Conservation (phyloP, 176 grass and related monocot species). For the Ampelocalamus luodianensis region DNA sequence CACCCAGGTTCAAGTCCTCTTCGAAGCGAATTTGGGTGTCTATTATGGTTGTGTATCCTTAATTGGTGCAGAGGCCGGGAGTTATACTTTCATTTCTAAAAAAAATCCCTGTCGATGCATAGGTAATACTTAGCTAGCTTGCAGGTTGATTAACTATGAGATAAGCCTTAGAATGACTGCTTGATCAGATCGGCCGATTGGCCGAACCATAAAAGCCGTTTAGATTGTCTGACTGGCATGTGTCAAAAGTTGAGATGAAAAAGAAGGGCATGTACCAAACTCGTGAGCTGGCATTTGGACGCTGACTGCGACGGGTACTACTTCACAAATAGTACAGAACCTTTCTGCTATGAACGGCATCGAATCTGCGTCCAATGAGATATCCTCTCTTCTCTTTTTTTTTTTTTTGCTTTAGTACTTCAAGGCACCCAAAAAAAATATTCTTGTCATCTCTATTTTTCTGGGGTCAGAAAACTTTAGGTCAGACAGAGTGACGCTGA, state of each 20-base stretch:
- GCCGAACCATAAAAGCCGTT: slow-evolving; percentile 11
- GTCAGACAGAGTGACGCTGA: not conserved
- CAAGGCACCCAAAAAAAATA: not conserved
- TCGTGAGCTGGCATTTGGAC: not conserved
- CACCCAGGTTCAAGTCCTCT: no score
- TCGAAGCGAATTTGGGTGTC: no score
- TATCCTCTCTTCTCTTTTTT: no score
- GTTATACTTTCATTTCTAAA: no score
- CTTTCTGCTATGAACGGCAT: not conserved
- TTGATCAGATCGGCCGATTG: not conserved
- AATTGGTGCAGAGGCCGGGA: no score
- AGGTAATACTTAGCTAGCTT: not conserved
- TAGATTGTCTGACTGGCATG: slow-evolving; percentile 7
- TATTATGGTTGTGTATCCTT: no score
- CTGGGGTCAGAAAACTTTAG: no score
- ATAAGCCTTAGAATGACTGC: not conserved
- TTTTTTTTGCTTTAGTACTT: not conserved
- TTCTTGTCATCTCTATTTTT: no score
- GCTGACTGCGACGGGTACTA: no score
- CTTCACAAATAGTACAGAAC: not conserved
- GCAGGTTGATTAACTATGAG: not conserved
- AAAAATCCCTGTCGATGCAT: no score
- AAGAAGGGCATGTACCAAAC: not conserved
- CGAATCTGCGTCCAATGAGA: not conserved
- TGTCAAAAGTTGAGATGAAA: no score